Evolutionary conservation across 2,329 filamentous ascomycete genomes (phyloP).

Genomic region (Chrysoporthe cubensis): DNA sequence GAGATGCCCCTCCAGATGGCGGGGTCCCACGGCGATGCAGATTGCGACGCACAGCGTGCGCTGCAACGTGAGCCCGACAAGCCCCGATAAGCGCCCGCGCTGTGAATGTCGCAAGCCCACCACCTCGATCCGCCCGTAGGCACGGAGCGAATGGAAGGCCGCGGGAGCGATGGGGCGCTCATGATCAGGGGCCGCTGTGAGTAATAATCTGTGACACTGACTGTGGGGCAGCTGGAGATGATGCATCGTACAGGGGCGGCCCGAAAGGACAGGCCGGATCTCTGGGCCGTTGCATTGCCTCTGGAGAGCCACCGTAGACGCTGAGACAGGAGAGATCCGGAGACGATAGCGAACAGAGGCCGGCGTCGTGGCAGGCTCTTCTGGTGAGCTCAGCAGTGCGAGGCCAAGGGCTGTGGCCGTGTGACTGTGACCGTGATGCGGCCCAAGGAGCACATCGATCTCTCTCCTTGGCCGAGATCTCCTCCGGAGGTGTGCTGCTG

Average conservation of each 20-base stretch:
- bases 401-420: not conserved
- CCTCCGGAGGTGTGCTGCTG: not conserved
- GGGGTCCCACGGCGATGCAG: slow-evolving; percentile 22
- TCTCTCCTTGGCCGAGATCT: not conserved
- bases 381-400: not conserved
- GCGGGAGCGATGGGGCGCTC: slow-evolving; percentile 5
- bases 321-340: not conserved
- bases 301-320: not conserved
- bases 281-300: not conserved
- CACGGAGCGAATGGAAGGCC: slow-evolving; percentile 7
- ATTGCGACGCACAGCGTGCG: slow-evolving; percentile 5
- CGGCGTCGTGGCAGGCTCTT: not conserved
- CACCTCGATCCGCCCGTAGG: not conserved
- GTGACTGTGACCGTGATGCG: too few species aligned
- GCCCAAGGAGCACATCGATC: not conserved
- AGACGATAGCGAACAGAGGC: not conserved
- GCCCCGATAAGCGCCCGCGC: slow-evolving; percentile 25
- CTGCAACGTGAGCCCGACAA: not conserved
- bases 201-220: slow-evolving; percentile 25
- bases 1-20: slow-evolving; percentile 27
- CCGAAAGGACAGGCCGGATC: slow-evolving; percentile 11
- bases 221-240: slow-evolving; percentile 20
- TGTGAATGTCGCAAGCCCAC: slow-evolving; percentile 18
- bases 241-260: slow-evolving; percentile 16
- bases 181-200: slow-evolving; percentile 16